A percentile compares a stretch with the other conserved stretches of the same genome.
Conservation (phyloP, 23 red algal species). For the Chondrus crispus region DNA sequence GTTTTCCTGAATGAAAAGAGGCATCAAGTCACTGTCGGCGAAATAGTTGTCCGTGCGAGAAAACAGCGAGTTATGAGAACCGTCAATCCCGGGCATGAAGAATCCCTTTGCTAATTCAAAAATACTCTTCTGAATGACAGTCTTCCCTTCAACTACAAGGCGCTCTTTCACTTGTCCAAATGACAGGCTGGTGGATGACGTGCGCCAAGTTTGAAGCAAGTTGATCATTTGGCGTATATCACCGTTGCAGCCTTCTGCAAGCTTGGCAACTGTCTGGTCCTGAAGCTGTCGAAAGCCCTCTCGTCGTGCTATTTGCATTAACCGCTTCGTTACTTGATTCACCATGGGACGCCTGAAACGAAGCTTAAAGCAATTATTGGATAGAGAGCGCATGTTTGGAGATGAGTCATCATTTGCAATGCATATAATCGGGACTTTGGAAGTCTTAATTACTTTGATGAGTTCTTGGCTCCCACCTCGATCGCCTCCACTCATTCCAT, state of each 20-base stretch:
- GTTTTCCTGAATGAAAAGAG: constrained; percentile 94
- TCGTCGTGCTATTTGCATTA: constrained; percentile 73
- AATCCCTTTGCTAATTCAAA: constrained; percentile 65
- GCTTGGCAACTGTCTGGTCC: constrained; percentile 66
- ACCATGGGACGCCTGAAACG: constrained; percentile 84
- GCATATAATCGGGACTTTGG: constrained; percentile 96
- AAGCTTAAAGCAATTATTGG: constrained; percentile 85
- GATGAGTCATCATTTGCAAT: constrained; percentile 95
- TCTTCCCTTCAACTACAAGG: constrained; percentile 64
- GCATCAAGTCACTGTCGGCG: constrained; percentile 90
- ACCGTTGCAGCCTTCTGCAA: constrained; percentile 94
- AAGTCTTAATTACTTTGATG: constrained; percentile 85
- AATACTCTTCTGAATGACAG: constrained; percentile 31
- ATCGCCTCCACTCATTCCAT: constrained; percentile 96
- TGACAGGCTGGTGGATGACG: constrained; percentile 25
- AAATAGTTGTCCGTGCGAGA: constrained; percentile 85
- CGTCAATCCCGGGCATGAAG: constrained; percentile 59
- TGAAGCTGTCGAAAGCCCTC: constrained; percentile 79
- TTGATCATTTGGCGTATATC: constrained; percentile 98
- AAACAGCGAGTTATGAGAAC: constrained; percentile 49
- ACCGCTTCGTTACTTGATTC: constrained; percentile 58
- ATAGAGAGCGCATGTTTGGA: constrained; percentile 87
- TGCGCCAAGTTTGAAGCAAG: constrained; percentile 82
- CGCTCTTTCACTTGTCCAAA: constrained; percentile 67
- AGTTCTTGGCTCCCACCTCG: constrained; percentile 92